phyloP scores from a whole-genome alignment of 2,329 filamentous ascomycete species.

The Scytalidium lignicola region DNA sequence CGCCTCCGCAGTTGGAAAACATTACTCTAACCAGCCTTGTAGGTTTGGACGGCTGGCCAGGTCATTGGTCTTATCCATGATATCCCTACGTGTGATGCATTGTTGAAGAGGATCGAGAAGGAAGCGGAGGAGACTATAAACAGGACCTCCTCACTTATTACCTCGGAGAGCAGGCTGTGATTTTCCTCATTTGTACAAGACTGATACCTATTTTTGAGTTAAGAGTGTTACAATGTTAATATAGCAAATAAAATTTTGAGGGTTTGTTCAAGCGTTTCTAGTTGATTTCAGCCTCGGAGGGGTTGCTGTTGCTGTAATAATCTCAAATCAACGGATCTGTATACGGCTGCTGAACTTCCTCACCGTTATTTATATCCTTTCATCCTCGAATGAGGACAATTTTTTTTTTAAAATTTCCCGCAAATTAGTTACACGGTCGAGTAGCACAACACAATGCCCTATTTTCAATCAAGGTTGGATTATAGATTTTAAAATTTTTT shows the following conservation, averaged over 20 bases:
- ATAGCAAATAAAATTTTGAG: neutral
- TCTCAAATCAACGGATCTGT: too few species aligned
- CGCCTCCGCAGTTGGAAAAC: slow-evolving; percentile 2
- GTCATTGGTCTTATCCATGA: slow-evolving; percentile 88
- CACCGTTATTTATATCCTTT: too few species aligned
- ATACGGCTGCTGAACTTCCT: too few species aligned
- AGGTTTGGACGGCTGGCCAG: slow-evolving; percentile 97
- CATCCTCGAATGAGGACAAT: too few species aligned
- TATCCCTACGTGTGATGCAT: slow-evolving; percentile 67
- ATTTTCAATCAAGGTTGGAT: too few species aligned
- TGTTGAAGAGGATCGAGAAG: slow-evolving; percentile 69
- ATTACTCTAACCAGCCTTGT: slow-evolving; percentile 9
- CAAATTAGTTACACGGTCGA: too few species aligned
- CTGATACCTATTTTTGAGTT: too few species aligned
- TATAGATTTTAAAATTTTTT: neutral
- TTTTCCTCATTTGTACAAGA: neutral
- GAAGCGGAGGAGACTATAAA: slow-evolving; percentile 65
- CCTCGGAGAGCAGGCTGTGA: slow-evolving; percentile 48
- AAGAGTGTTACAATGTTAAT: neutral
- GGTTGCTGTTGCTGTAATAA: too few species aligned
- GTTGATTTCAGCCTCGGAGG: too few species aligned
- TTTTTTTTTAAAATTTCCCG: too few species aligned
- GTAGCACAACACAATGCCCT: too few species aligned
- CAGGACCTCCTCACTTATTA: slow-evolving; percentile 52
- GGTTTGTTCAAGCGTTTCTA: too few species aligned